phyloP scores from a whole-genome alignment of 768 basidiomycete species.

The Tulasnella sp. region DNA sequence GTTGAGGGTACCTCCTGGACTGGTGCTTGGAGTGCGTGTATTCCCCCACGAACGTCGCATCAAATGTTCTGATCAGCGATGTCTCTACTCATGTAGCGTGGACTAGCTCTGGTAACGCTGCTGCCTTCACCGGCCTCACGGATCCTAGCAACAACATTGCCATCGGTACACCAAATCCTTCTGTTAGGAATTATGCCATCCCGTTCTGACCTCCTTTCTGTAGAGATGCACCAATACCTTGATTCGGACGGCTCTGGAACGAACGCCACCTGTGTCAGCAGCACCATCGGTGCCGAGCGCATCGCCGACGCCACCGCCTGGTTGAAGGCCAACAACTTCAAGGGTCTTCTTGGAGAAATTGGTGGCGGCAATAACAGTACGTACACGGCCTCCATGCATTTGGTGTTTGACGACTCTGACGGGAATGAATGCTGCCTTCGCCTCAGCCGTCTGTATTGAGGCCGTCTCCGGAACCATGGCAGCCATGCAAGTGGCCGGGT shows the following conservation, averaged over 20 bases:
- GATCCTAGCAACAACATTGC: slow-evolving; percentile 55
- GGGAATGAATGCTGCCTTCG: not conserved
- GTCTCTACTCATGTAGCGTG: slow-evolving; percentile 31
- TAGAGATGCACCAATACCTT: slow-evolving; percentile 64
- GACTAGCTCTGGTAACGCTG: slow-evolving; percentile 45
- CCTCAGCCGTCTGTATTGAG: slow-evolving; percentile 32
- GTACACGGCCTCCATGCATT: not conserved
- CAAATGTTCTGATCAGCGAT: not conserved
- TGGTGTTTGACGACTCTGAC: not conserved
- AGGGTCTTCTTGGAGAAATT: slow-evolving; percentile 56
- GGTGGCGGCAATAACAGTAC: slow-evolving; percentile 36
- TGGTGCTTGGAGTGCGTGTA: slow-evolving; percentile 46
- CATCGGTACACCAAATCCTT: slow-evolving; percentile 32
- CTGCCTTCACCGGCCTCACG: slow-evolving; percentile 40
- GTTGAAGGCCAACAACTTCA: slow-evolving; percentile 48
- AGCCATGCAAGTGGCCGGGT: slow-evolving; percentile 43
- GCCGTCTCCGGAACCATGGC: slow-evolving; percentile 48
- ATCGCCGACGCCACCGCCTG: slow-evolving; percentile 45
- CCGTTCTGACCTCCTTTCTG: not conserved
- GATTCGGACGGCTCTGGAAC: slow-evolving; percentile 51
- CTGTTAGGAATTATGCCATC: not conserved
- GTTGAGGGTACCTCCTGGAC: slow-evolving; percentile 40
- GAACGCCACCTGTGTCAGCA: slow-evolving; percentile 41
- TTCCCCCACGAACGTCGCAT: not conserved
- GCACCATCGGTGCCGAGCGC: slow-evolving; percentile 54